Conservation (phyloP, 306 rosid species). For the Betula pendula region DNA sequence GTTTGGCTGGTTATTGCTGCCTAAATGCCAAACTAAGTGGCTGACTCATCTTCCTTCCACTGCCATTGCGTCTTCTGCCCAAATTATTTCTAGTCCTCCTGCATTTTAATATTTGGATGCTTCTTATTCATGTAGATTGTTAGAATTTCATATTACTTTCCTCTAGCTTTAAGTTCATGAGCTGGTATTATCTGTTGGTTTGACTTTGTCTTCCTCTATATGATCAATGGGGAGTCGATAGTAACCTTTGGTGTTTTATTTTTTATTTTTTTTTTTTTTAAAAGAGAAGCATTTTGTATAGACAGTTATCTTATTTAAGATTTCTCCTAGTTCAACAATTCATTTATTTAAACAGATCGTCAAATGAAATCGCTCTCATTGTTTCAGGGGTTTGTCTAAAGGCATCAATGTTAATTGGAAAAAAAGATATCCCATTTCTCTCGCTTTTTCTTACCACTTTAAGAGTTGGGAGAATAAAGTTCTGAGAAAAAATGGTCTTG, state of each 20-base stretch:
- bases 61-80: too few relatives aligned
- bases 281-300: background rate
- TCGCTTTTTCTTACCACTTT: constrained; percentile 72
- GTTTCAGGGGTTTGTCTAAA: constrained; percentile 81
- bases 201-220: background rate
- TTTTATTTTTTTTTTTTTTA: background rate
- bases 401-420: constrained; percentile 47
- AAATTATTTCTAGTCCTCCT: background rate
- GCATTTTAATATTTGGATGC: background rate
- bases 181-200: background rate
- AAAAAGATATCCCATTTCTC: constrained; percentile 49
- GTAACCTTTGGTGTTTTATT: constrained; percentile 13
- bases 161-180: background rate
- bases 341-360: constrained; percentile 15
- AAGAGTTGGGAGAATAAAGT: constrained; percentile 45
- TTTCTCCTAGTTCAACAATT: constrained; percentile 17
- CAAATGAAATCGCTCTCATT: constrained; percentile 29
- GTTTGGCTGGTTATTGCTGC: background rate
- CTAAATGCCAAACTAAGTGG: background rate
- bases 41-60: background rate
- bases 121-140: background rate
- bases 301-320: background rate
- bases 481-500: constrained; percentile 59
- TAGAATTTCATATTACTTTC: background rate
- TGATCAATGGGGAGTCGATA: background rate